A percentile compares a stretch with the other conserved stretches of the same genome.
Conservation (phyloP, 2,329 filamentous ascomycete species). For the Trichoderma gracile region DNA sequence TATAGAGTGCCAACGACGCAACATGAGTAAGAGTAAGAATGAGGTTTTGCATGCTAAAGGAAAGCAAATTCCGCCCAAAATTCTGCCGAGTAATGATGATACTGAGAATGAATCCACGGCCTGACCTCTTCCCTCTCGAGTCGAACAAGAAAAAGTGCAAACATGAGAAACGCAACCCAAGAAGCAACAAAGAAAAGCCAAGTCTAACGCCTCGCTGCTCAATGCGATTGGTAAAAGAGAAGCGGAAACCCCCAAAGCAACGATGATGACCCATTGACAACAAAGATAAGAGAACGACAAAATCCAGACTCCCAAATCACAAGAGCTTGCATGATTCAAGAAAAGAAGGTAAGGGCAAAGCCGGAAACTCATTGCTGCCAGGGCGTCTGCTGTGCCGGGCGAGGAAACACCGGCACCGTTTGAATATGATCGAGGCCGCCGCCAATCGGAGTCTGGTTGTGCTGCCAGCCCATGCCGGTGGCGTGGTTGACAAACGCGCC, state of each 20-base stretch:
- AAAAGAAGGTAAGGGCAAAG: not conserved
- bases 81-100: conserved; percentile 18
- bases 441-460: conserved; percentile 74
- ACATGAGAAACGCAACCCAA: conserved; percentile 7
- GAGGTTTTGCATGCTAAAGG: conserved; percentile 1
- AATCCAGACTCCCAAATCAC: conserved; percentile 21
- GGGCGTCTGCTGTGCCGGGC: conserved; percentile 65
- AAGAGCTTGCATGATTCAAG: conserved; percentile 20
- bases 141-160: not conserved
- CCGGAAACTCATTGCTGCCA: conserved; percentile 55
- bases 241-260: conserved; percentile 16
- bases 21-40: no score
- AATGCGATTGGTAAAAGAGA: conserved; percentile 26
- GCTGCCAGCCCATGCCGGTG: conserved; percentile 87
- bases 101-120: conserved; percentile 1
- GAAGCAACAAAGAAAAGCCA: not conserved
- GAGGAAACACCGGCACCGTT: conserved; percentile 82
- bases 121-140: not conserved
- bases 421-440: conserved; percentile 76
- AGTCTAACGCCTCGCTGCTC: conserved; percentile 26
- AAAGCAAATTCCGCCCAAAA: not conserved
- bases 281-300: conserved; percentile 13
- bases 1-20: not conserved
- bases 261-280: conserved; percentile 1
- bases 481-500: conserved; percentile 85